A percentile compares a stretch with the other conserved stretches of the same genome.
These are phyloP conservation scores for Penicillium ucsense DNA, from an alignment of 495 filamentous ascomycete genomes.

Conservation along the genomic window DNA sequence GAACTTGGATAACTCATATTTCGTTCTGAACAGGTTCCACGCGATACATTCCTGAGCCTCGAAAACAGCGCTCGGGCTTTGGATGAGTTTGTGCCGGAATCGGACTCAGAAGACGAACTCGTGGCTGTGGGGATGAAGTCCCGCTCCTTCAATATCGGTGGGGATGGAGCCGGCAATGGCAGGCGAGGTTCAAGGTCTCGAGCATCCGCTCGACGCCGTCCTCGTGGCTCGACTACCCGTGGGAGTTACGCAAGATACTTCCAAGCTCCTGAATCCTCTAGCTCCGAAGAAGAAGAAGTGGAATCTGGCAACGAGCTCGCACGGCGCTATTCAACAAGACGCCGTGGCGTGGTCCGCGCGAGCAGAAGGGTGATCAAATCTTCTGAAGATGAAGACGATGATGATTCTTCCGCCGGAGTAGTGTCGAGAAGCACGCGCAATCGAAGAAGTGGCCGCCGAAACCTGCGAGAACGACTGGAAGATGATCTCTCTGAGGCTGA, in stretches of 20 bases:
- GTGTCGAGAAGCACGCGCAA: conserved; percentile 17
- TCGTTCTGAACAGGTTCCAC: conserved; percentile 14
- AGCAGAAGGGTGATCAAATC: not conserved
- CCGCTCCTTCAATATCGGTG: not conserved
- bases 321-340: not conserved
- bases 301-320: conserved; percentile 4
- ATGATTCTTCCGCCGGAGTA: conserved; percentile 2
- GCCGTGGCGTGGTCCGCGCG: not conserved
- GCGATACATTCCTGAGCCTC: conserved; percentile 18
- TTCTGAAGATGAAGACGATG: conserved; percentile 10
- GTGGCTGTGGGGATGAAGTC: not conserved
- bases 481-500: conserved; percentile 58
- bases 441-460: conserved; percentile 27
- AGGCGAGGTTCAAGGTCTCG: not conserved
- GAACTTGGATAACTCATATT: not conserved
- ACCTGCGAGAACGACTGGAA: conserved; percentile 56
- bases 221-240: not conserved
- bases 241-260: conserved; percentile 2
- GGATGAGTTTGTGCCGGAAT: conserved; percentile 9
- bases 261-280: not conserved
- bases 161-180: conserved; percentile 5
- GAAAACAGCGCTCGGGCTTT: conserved; percentile 25
- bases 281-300: not conserved
- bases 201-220: not conserved
- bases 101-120: conserved; percentile 12